phyloP scores from a whole-genome alignment of 306 rosid species.

The Rosa chinensis region DNA sequence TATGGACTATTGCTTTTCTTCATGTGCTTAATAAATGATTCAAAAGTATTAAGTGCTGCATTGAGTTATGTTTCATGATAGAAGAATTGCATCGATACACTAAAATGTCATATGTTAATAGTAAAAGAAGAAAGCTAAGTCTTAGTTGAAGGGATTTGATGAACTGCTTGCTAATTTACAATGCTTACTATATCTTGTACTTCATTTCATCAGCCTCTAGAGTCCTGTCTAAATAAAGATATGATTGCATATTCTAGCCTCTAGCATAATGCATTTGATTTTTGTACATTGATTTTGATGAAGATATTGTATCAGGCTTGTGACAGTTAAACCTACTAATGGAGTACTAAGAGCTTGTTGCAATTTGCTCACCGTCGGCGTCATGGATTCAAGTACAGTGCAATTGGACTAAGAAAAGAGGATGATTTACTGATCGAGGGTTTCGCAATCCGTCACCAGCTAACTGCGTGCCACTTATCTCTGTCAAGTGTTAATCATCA shows the following conservation, averaged over 20 bases:
- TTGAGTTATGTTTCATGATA: no score
- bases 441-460: no score
- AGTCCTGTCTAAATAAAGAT: not conserved
- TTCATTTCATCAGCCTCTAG: no score
- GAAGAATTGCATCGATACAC: no score
- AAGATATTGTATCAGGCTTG: not conserved
- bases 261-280: not conserved
- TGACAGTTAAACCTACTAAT: not conserved
- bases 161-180: no score
- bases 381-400: not conserved
- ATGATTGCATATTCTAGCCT: not conserved
- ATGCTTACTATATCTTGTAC: no score
- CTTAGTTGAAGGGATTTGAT: not conserved
- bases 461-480: no score
- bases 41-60: no score
- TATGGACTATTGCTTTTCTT: no score
- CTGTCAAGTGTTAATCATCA: not conserved
- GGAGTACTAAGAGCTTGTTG: not conserved
- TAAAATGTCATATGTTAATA: no score
- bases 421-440: not conserved
- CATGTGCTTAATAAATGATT: no score
- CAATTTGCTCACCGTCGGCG: not conserved
- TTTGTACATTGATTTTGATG: not conserved
- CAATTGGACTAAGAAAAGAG: not conserved
- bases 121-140: no score